Base-by-base conservation (phyloP, 75 land plant species). In the Isoetes taiwanensis region DNA sequence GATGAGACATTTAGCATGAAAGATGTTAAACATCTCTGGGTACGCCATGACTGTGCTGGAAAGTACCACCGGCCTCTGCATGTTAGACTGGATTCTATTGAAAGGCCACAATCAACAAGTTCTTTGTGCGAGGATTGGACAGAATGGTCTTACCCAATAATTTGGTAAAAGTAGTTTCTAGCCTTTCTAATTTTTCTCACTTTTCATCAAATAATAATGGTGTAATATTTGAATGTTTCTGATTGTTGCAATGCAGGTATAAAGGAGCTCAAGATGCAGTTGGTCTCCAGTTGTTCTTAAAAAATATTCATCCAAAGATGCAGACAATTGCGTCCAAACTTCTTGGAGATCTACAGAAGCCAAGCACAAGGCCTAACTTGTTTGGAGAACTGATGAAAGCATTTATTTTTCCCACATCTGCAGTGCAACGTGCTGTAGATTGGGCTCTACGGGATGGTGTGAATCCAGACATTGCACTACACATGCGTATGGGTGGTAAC, bases 71-170 rank as follows among this genome's bases (percentile, higher is more conserved):
- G 82, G 62, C 72, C 70, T 42, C 60, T 90, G 30, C 43, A 65
- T 5, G 75, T 86, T 61, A 78, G 86, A 38, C 69, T 67, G 34
- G 97, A 90, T 74, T 78, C 80, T 74, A 83, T 90, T 52, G 72
- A 78, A 61, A 58, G 79, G 54, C 87, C 93, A 30, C 11, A 73
- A 23, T 41, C 69, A 33, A 80, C 97, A 41, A 71, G 72, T 61
- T 83, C 77, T 54, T 77, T 90, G 29, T 90, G 97, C 64, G 80
- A 82, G 31, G 77, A 90, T 48, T 90, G 97, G 97, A 83, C 56
- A 24, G n/a, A 54, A 26, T 86, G 82, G 84, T 41, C 69, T 35
- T 68, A 90, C 24, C 79, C 97, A 33, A 78, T 90, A 26, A 73
- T 90, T 35, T 90, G 97, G 90, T 84, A 75, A 72, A 58, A 20